These are phyloP conservation scores for Penicillium sp. DNA, from an alignment of 2,329 filamentous ascomycete genomes.

Conservation along the genomic window DNA sequence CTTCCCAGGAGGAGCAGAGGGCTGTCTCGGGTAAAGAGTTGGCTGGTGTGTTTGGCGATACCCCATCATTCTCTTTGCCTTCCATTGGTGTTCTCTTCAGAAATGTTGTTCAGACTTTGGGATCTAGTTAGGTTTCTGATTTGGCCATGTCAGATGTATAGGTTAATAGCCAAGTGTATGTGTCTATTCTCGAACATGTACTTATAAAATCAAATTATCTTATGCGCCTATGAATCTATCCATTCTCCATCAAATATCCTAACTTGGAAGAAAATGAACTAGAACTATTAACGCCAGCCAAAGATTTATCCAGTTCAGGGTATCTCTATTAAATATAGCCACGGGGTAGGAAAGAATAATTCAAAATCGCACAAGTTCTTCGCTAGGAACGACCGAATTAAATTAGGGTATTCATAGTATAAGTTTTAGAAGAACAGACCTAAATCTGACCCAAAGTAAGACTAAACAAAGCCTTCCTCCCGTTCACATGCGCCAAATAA, in stretches of 20 bases:
- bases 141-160: background rate
- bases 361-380: no score
- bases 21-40: slow-evolving; percentile 32
- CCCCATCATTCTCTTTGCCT: slow-evolving; percentile 44
- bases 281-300: no score
- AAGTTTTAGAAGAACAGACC: no score
- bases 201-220: background rate
- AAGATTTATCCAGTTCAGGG: no score
- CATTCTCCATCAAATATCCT: background rate
- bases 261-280: no score
- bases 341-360: no score
- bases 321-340: no score
- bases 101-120: slow-evolving; percentile 41
- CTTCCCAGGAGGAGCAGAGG: slow-evolving; percentile 17
- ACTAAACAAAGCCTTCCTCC: slow-evolving; percentile 59
- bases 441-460: slow-evolving; percentile 43
- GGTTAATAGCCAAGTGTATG: slow-evolving; percentile 6
- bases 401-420: no score
- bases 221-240: no score
- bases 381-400: no score
- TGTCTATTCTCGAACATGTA: background rate
- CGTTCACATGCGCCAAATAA: slow-evolving; percentile 69
- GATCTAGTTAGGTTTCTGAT: slow-evolving; percentile 18
- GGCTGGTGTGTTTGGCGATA: slow-evolving; percentile 42
- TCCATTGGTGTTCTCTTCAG: slow-evolving; percentile 43